phyloP scores from a whole-genome alignment of 305 asterid genomes.

The Fraxinus albicans region DNA sequence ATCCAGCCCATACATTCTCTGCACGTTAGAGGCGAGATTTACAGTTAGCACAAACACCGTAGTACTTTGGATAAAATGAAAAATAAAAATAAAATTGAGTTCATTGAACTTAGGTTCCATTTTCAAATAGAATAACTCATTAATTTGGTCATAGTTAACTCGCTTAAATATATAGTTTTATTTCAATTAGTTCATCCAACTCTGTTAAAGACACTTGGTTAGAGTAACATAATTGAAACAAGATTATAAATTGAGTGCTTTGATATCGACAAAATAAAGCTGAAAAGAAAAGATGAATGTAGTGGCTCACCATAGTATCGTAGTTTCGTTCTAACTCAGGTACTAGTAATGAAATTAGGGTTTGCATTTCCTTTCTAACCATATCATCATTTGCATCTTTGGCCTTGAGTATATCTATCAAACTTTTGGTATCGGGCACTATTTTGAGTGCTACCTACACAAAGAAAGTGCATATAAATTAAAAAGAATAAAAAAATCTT shows the following conservation, averaged over 20 bases:
- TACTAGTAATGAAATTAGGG: slow-evolving; percentile 32
- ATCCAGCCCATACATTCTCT: slow-evolving; percentile 39
- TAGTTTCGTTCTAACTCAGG: slow-evolving; percentile 38
- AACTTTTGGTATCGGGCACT: slow-evolving; percentile 34
- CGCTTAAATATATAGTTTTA: not conserved
- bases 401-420: slow-evolving; percentile 34
- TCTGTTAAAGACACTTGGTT: not conserved
- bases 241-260: not conserved
- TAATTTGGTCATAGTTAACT: not conserved
- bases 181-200: not conserved
- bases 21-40: not conserved
- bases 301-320: slow-evolving; percentile 35
- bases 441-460: slow-evolving; percentile 42
- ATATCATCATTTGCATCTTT: slow-evolving; percentile 30
- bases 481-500: not conserved
- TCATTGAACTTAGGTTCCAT: not conserved
- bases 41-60: not conserved
- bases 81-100: not conserved
- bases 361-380: slow-evolving; percentile 34
- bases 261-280: not conserved
- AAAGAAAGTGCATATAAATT: not conserved
- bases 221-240: not conserved
- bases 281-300: not conserved
- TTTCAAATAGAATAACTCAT: not conserved
- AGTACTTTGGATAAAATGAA: not conserved